Evolutionary conservation across 257 asterid genomes (phyloP), one percentile per base, ranked within the genome.

Genomic region (Solanum tacnaense): DNA sequence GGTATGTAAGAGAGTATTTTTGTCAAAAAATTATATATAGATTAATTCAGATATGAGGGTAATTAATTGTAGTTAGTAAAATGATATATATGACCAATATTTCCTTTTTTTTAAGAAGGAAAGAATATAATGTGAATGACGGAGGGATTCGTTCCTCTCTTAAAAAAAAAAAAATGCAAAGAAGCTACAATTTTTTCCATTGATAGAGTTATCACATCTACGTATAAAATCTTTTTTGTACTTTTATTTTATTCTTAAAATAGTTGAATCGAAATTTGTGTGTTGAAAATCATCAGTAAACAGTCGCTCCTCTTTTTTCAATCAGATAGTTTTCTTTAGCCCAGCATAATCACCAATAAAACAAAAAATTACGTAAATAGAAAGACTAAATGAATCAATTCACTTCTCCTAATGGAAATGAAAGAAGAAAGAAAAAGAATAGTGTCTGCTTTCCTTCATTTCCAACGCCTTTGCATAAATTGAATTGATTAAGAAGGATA

Each of bases 231-330:
- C 1, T 0, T 6, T 16, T 56, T 18, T 18, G n/a, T 1, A 18
- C 2, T 56, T 56, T 7, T 7, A 56, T 6, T 56, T 56, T 18
- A 6, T 56, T 49, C 60, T 15, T 49, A 49, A 5, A 46, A 49
- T 56, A 56, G 8, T 56, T 18, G 6, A 6, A 56, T 16, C 0
- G 0, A 0, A 56, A 56, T 56, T 56, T 56, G 5, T 23, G 3
- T 60, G 3, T 21, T 9, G 0, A 21, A 60, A 60, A 23, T 23
- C 25, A 23, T 23, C 13, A 4, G 5, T 60, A 1, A 18, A 23
- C 0, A 23, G 0, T 60, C 7, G 3, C 3, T 9, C 0, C n/a
- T 20, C 11, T 56, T 1, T 0, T 56, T 56, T 16, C 1, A 2
- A 0, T 56, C 11, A 56, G 0, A 6, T 56, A 7, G 2, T 56